Percentiles rank a stretch among this genome's conserved stretches.
These are phyloP conservation scores for Aphanomyces astaci DNA, from an alignment of 352 stramenopile species.

Conservation along the genomic window DNA sequence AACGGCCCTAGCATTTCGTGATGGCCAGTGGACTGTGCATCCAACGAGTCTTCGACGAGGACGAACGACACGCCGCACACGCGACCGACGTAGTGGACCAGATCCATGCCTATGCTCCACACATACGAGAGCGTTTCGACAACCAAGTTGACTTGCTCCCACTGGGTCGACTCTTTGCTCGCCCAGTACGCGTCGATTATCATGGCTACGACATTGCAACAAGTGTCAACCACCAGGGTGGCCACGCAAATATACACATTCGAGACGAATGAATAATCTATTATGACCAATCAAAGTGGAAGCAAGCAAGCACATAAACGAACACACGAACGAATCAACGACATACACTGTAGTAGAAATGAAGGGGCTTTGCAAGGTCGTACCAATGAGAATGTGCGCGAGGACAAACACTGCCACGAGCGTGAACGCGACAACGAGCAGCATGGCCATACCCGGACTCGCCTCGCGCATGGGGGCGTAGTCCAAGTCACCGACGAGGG, in stretches of 20 bases:
- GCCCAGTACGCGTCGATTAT: conserved; percentile 15
- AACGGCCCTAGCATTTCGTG: neutral
- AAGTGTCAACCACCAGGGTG: too few species aligned
- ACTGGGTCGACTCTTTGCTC: conserved; percentile 1
- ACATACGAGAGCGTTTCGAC: neutral
- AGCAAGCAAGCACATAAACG: too few species aligned
- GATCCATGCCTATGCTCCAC: neutral
- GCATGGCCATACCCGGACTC: conserved; percentile 13
- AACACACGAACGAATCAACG: too few species aligned
- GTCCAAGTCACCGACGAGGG: conserved; percentile 33
- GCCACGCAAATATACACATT: too few species aligned
- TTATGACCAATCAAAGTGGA: too few species aligned
- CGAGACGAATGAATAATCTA: too few species aligned
- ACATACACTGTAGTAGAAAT: neutral
- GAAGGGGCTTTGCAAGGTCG: neutral
- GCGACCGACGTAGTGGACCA: neutral
- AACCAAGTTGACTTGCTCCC: conserved; percentile 9
- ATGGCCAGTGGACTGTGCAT: neutral
- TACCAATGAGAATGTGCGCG: conserved; percentile 32
- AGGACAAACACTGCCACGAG: conserved; percentile 39
- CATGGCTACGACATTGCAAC: conserved; percentile 1
- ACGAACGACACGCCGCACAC: neutral
- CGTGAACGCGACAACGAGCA: conserved; percentile 38
- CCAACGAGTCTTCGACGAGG: neutral
- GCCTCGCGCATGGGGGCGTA: conserved; percentile 6